Percentiles rank a stretch among this genome's conserved stretches.
Conservation (phyloP, 2,329 filamentous ascomycete species). For the Venturia asperata region DNA sequence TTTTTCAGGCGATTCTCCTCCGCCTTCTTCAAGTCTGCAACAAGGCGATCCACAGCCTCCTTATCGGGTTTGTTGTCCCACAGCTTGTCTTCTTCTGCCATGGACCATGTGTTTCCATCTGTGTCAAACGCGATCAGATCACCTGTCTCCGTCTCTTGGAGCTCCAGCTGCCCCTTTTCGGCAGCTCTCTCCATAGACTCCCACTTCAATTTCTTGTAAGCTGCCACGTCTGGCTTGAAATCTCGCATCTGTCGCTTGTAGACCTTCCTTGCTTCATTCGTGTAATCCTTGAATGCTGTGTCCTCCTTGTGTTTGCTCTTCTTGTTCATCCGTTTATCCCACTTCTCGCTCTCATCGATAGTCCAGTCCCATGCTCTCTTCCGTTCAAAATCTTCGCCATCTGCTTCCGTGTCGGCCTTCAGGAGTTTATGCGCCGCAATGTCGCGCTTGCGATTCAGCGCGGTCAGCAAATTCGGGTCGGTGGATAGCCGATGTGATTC, state of each 20-base stretch:
- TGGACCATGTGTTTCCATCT: slow-evolving; percentile 84
- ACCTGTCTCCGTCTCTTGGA: slow-evolving; percentile 90
- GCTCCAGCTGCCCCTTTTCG: slow-evolving; percentile 74
- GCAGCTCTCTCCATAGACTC: slow-evolving; percentile 79
- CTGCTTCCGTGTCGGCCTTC: slow-evolving; percentile 80
- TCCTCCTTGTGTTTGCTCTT: slow-evolving; percentile 74
- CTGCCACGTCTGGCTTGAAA: slow-evolving; percentile 67
- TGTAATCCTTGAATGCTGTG: slow-evolving; percentile 84
- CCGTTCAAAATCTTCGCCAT: slow-evolving; percentile 88
- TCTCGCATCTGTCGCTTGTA: slow-evolving; percentile 87
- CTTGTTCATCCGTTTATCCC: slow-evolving; percentile 87
- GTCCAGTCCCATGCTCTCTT: slow-evolving; percentile 99
- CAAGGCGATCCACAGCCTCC: slow-evolving; percentile 78
- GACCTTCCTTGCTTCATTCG: slow-evolving; percentile 78
- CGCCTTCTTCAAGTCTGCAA: slow-evolving; percentile 77
- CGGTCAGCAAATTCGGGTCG: slow-evolving; percentile 68
- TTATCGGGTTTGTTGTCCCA: slow-evolving; percentile 80
- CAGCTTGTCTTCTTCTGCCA: slow-evolving; percentile 73
- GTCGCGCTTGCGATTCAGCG: slow-evolving; percentile 77
- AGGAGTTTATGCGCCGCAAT: slow-evolving; percentile 87
- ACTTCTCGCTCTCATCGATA: slow-evolving; percentile 83
- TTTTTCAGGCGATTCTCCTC: slow-evolving; percentile 84
- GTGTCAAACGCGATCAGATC: slow-evolving; percentile 92
- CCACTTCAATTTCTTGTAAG: slow-evolving; percentile 82
- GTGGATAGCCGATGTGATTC: slow-evolving; percentile 74